Evolutionary conservation across 1,284 basidiomycete genomes (phyloP).

Genomic region (Ustilago xerochloae): DNA sequence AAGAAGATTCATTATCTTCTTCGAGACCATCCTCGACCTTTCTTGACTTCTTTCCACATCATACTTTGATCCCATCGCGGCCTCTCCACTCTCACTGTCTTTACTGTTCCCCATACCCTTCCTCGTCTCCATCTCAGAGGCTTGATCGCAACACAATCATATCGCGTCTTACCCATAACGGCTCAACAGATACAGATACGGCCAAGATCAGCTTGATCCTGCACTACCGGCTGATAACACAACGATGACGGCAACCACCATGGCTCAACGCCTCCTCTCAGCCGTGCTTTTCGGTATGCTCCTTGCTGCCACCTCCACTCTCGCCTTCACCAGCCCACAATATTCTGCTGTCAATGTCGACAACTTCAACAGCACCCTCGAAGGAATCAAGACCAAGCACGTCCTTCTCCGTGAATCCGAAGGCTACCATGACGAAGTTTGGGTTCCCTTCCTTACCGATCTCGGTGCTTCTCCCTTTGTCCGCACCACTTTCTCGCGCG

Average conservation of each 20-base stretch:
- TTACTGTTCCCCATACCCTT: too few species aligned
- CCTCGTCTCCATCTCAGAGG: too few species aligned
- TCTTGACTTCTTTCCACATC: too few species aligned
- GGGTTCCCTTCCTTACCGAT: slow-evolving; percentile 3
- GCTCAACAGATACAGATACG: too few species aligned
- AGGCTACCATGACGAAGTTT: slow-evolving; percentile 13
- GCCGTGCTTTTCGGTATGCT: neutral
- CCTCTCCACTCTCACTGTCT: too few species aligned
- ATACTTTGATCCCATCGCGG: too few species aligned
- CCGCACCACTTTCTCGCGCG: slow-evolving; percentile 4
- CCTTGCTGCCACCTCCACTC: neutral
- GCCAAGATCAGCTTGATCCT: too few species aligned
- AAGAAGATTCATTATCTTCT: too few species aligned
- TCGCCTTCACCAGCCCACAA: neutral
- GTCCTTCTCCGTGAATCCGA: slow-evolving; percentile 6
- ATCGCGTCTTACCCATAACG: neutral
- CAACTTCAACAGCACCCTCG: neutral
- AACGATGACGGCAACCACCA: neutral
- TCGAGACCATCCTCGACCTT: too few species aligned
- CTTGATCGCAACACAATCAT: too few species aligned
- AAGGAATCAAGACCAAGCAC: slow-evolving; percentile 12
- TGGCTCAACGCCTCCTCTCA: neutral
- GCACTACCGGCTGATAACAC: too few species aligned
- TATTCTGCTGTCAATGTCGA: neutral
- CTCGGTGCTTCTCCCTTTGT: slow-evolving; percentile 9